Evolutionary conservation across 2,329 filamentous ascomycete genomes (phyloP), one percentile per base, ranked within the genome.

Genomic region (Zymoseptoria passerinii): DNA sequence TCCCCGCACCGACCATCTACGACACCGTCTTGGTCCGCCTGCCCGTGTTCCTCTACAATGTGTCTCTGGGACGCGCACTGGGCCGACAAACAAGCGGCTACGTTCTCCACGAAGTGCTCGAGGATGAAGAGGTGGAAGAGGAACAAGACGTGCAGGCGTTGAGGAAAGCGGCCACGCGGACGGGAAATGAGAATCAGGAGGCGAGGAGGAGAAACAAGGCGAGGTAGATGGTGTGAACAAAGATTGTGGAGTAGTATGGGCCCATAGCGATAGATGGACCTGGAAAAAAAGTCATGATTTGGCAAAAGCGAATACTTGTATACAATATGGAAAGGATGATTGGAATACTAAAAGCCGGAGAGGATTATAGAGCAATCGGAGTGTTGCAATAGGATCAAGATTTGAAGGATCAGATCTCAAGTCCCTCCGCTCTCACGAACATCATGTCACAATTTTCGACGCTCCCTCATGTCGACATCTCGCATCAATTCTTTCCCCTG

Each of bases 11-110:
- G 0, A 88, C 86, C 2, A 76, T 96, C 72, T 82, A 76, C 63
- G 89, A 97, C 70, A 99, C 94, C 0, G 85, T 91, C 60, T 81
- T 97, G 50, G 83, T 88, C 73, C 87, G 87, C 55, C 77, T 95
- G 4, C 94, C 94, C 0, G 71, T 86, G 56, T 95, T 86, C 83
- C 71, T 83, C 58, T 94, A 87, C 76, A 79, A 75, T 66, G 71
- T 75, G 58, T 73, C 75, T 48, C 63, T 77, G 44, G 77, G 78
- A 55, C 75, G 74, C 44, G 53, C 77, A 28, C 65, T 78, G 18
- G 71, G 72, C 57, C 74, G 73, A 61, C 73, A 72, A 55, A 70
- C 67, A 18, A 63, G 72, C 27, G 65, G 68, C 52, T 63, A 68
- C 48, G 58, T 67, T 27, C 62, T 57, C 5, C 62, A 61, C 52